phyloP scores from a whole-genome alignment of 78 protist species.

The Mastigamoeba balamuthi region DNA sequence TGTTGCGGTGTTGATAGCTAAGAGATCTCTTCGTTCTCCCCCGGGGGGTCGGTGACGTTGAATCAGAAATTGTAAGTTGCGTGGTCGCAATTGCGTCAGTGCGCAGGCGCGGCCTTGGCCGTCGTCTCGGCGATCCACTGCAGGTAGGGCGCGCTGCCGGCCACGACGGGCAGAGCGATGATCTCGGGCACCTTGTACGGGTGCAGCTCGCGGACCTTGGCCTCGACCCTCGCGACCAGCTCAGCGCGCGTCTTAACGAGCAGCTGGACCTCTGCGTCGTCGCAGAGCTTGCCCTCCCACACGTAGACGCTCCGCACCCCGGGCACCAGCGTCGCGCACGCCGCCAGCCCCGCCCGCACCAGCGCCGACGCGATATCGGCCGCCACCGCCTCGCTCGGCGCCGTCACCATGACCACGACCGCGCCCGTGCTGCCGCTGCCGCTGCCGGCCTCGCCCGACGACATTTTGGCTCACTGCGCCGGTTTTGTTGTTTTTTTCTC shows the following conservation, averaged over 20 bases:
- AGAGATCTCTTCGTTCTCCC: no score
- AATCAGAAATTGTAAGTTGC: no score
- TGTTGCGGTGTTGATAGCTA: no score
- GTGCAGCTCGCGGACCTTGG: not conserved
- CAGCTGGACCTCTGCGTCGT: not conserved
- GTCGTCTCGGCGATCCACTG: not conserved
- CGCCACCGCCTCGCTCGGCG: not conserved
- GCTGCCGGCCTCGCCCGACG: no score
- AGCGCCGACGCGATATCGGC: not conserved
- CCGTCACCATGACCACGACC: not conserved
- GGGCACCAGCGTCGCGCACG: not conserved
- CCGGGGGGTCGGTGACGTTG: no score
- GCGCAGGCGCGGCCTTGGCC: no score
- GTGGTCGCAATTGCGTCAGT: no score
- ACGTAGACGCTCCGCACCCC: not conserved
- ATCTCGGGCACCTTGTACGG: not conserved
- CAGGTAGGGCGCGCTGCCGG: not conserved
- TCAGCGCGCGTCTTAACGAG: not conserved
- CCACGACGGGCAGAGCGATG: not conserved
- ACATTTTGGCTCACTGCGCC: no score
- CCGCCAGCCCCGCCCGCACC: not conserved
- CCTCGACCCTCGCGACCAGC: not conserved
- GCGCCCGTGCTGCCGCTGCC: no score
- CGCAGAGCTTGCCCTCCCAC: not conserved
- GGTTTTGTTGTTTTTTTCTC: no score